Base-by-base conservation (phyloP, 2,329 filamentous ascomycete species). In the Tolypocladium sp. region DNA sequence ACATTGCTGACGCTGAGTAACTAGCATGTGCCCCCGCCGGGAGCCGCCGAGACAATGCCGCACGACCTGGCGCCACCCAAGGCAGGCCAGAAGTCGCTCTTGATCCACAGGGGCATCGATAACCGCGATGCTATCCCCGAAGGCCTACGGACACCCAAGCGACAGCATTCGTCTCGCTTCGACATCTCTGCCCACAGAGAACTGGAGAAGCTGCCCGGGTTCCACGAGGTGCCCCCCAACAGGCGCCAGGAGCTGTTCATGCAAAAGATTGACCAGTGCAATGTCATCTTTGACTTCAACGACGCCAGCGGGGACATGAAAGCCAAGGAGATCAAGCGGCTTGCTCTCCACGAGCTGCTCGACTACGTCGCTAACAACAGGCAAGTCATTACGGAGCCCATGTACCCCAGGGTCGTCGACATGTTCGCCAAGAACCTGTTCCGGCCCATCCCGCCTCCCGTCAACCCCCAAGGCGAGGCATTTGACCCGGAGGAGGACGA, bases 391-490 rank as follows among this genome's bases (percentile, higher is more conserved):
- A 97, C 92, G 3, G 94, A 99, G 73, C 91, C 92, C 59, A 99
- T 99, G 94, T 99, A 99, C 69, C 94, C 94, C 41, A 88, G 91
- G 62, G 94, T 99, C 33, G 94, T 99, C 40, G 93, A 97, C 66
- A 99, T 99, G 94, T 99, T 99, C 73, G 89, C 90, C 72, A 99
- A 97, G 83, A 99, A 99, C 72, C 78, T 99, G 53, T 99, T 99
- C 79, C 87, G 94, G 63, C 94, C 94, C 2, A 97, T 99, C 62
- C 94, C 94, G 46, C 94, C 94, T 4, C 94, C 94, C 9, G 91
- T 97, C 79, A 97, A 97, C 68, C 94, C 94, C 3, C 94, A 97
- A 76, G 94, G 94, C 61, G 94, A 99, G 74, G 94, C 94, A 1
- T 99, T 97, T 70, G 94, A 99, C 71, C 94, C 94, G 0, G 94